A percentile compares a stretch with the other conserved stretches of the same genome.
Conservation (phyloP, 306 rosid genomes). For the Canavalia ensiformis region DNA sequence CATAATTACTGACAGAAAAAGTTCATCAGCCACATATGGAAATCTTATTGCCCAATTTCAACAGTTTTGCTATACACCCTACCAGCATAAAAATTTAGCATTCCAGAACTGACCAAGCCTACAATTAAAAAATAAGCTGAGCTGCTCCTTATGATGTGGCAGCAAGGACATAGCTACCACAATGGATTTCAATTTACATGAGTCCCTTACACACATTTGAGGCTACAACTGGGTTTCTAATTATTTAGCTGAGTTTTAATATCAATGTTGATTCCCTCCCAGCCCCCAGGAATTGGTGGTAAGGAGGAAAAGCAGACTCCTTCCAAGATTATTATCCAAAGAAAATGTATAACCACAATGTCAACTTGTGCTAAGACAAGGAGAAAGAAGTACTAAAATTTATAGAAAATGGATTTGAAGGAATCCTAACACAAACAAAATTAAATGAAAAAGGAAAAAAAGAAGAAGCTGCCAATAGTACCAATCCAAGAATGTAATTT, state of each 20-base stretch:
- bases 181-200: slow-evolving; percentile 1
- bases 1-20: slow-evolving; percentile 50
- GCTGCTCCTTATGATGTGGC: slow-evolving; percentile 22
- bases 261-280: background rate
- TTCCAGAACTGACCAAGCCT: background rate
- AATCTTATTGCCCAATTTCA: slow-evolving; percentile 33
- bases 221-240: background rate
- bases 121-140: background rate
- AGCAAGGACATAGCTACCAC: background rate
- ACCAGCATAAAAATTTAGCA: slow-evolving; percentile 2
- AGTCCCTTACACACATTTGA: slow-evolving; percentile 8
- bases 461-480: slow-evolving; percentile 21
- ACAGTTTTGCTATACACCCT: background rate
- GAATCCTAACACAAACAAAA: slow-evolving; percentile 10
- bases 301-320: background rate
- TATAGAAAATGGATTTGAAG: background rate
- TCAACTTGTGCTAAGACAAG: slow-evolving; percentile 16
- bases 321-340: background rate
- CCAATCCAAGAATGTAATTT: slow-evolving; percentile 38
- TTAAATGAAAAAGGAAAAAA: background rate
- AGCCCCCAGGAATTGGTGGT: background rate
- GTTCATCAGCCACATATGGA: slow-evolving; percentile 3
- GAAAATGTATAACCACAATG: slow-evolving; percentile 5
- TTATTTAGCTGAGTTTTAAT: background rate
- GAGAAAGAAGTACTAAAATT: slow-evolving; percentile 17